A percentile compares a stretch with the other conserved stretches of the same genome.
Evolutionary conservation across 345 rosid species (phyloP).

Genomic region (Psidium friedrichsthalianum): DNA sequence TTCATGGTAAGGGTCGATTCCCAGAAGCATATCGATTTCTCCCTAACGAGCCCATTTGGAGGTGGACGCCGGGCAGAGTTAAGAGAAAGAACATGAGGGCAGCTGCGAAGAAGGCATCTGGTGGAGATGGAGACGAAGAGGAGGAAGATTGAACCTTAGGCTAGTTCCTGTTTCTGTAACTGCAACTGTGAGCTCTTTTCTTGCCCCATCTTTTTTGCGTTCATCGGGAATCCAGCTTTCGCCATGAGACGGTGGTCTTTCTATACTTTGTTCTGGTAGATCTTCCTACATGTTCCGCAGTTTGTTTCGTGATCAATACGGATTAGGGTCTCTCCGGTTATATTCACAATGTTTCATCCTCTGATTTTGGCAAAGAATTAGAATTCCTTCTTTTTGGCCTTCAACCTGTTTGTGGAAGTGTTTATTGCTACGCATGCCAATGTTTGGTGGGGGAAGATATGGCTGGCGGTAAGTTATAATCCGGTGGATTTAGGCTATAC

Average conservation of each 20-base stretch:
- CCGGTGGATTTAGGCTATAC: background rate
- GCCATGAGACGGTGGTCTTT: background rate
- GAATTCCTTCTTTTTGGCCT: background rate
- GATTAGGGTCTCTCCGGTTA: background rate
- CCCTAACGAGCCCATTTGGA: constrained; percentile 32
- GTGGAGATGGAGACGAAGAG: constrained; percentile 48
- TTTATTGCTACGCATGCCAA: background rate
- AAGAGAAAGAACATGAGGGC: constrained; percentile 41
- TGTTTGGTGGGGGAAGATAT: background rate
- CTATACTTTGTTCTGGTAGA: background rate
- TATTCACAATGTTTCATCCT: background rate
- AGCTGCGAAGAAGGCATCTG: constrained; percentile 37
- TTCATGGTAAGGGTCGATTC: constrained; percentile 46
- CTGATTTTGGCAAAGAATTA: background rate
- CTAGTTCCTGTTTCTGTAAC: background rate
- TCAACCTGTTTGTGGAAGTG: background rate
- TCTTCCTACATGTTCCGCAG: background rate
- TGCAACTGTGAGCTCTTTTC: background rate
- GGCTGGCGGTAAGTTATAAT: background rate
- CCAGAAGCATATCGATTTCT: constrained; percentile 41
- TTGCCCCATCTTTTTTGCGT: background rate
- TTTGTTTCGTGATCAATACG: background rate
- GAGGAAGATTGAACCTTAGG: constrained; percentile 17
- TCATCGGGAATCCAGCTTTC: background rate
- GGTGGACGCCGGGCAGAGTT: constrained; percentile 42